phyloP scores from a whole-genome alignment of 2,329 filamentous ascomycete genomes.

The Aspergillus sp. region DNA sequence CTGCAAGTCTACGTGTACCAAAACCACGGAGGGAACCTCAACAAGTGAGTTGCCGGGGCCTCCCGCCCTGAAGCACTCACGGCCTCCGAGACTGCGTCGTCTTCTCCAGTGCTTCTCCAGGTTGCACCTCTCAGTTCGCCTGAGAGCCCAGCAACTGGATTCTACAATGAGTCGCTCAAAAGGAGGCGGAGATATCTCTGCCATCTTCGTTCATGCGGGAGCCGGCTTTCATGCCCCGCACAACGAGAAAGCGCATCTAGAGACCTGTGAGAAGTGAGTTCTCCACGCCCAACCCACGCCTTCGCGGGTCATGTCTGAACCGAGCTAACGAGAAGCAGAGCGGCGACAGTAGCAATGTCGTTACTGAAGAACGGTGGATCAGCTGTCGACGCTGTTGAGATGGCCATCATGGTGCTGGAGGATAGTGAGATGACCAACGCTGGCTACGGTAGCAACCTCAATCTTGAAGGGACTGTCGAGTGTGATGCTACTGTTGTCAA shows the following conservation, averaged over 20 bases:
- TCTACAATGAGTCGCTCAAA: constrained; percentile 38
- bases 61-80: neutral
- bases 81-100: neutral
- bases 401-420: constrained; percentile 83
- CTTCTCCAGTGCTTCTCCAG: neutral
- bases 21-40: neutral
- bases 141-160: neutral
- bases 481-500: constrained; percentile 94
- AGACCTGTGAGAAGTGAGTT: constrained; percentile 83
- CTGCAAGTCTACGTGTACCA: neutral
- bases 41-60: neutral
- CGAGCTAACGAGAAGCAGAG: constrained; percentile 54
- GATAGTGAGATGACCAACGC: constrained; percentile 96
- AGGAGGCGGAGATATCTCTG: constrained; percentile 57
- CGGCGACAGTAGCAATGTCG: constrained; percentile 79
- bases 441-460: constrained; percentile 91
- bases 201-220: constrained; percentile 93
- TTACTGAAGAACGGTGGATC: constrained; percentile 76
- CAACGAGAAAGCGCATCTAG: constrained; percentile 82
- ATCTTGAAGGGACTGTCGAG: constrained; percentile 87
- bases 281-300: neutral
- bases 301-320: neutral
- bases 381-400: constrained; percentile 86
- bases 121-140: constrained; percentile 4
- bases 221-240: constrained; percentile 88